Evolutionary conservation across 306 rosid genomes (phyloP), one percentile per base, ranked within the genome.

Genomic region (Vachellia collinsii): DNA sequence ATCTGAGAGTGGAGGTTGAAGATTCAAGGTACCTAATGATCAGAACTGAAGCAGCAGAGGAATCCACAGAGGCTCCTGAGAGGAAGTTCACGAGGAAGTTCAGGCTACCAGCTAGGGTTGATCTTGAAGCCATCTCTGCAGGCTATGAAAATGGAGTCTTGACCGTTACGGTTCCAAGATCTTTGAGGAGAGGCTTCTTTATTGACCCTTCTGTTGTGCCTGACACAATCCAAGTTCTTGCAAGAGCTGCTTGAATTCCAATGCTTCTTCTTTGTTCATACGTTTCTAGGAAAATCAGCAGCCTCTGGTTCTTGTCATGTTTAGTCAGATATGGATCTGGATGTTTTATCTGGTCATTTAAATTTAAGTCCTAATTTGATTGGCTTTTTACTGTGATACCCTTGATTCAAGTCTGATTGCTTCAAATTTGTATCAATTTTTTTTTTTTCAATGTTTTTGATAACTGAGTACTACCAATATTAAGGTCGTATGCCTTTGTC

Each of bases 181-280:
- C 66, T 54, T 68, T 85, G 1, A 82, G 96, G 69, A 89, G 91
- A 41, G 83, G 83, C 42, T 86, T 89, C 83, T 74, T 39, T n/a
- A 82, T 84, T 82, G 90, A 90, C 62, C 88, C 88, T 34, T 82
- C 86, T 75, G 91, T 72, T 83, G 51, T 77, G 50, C 83, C 91
- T n/a, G 86, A 84, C 4, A 85, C 68, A 61, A 85, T 79, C 41
- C 82, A 86, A 44, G 75, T 79, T 84, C 92, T 87, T 20, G 98
- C 97, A 36, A 87, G 90, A 79, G 98, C 98, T 81, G 98, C 98
- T 79, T 93, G 81, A 82, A 69, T 97, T 51, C 73, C 25, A 81
- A 47, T 44, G 37, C 7, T 51, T 16, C 10, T 46, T 59, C 36
- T 43, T 25, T 12, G 63, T 56, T 20, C 63, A n/a, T 51, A 20